phyloP scores from a whole-genome alignment of 2,329 filamentous ascomycete genomes.

The Hypomyces perniciosus region DNA sequence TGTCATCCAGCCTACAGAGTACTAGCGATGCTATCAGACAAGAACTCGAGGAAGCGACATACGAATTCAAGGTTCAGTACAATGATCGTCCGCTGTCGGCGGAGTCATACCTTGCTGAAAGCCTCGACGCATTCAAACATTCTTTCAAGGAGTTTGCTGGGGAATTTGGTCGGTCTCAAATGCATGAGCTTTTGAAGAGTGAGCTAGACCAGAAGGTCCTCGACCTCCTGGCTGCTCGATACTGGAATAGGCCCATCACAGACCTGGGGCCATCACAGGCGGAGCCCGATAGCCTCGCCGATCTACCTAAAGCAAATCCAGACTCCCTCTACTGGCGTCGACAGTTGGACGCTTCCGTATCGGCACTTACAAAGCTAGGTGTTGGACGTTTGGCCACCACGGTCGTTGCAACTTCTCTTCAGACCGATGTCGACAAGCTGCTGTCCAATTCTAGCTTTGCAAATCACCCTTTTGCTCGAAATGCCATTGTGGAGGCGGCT shows the following conservation, averaged over 20 bases:
- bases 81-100: constrained; percentile 93
- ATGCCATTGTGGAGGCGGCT: constrained; percentile 88
- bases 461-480: constrained; percentile 82
- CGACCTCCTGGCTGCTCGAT: constrained; percentile 84
- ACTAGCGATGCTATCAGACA: constrained; percentile 91
- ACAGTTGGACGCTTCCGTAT: constrained; percentile 87
- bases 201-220: constrained; percentile 93
- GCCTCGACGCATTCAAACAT: constrained; percentile 93
- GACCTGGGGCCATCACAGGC: constrained; percentile 62
- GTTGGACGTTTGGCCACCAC: constrained; percentile 89
- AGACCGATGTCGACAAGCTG: constrained; percentile 73
- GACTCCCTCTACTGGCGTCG: constrained; percentile 88
- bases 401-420: constrained; percentile 82
- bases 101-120: constrained; percentile 94
- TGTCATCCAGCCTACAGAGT: constrained; percentile 84
- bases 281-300: constrained; percentile 66
- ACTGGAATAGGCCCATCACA: constrained; percentile 95
- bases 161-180: constrained; percentile 80
- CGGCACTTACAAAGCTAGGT: constrained; percentile 85
- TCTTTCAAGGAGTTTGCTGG: constrained; percentile 93
- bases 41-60: constrained; percentile 92
- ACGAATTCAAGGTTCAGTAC: constrained; percentile 99
- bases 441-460: constrained; percentile 78
- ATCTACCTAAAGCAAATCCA: constrained; percentile 78
- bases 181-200: constrained; percentile 81